Conservation (phyloP, 1,284 basidiomycete genomes). For the Thelephora terrestris region DNA sequence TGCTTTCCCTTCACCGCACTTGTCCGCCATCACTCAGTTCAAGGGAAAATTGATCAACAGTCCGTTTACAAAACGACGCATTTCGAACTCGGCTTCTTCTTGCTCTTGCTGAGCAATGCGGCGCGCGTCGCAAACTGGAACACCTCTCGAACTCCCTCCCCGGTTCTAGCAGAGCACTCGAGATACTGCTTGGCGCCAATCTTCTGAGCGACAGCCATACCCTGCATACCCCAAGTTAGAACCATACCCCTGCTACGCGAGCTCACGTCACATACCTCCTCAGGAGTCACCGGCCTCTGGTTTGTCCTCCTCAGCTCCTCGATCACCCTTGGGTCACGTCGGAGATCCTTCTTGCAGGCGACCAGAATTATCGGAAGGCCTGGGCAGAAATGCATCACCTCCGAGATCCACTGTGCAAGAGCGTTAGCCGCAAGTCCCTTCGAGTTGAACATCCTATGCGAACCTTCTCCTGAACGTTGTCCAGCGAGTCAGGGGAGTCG, state of each 20-base stretch:
- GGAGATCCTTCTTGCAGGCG: slow-evolving; percentile 69
- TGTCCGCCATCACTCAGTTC: too few relatives aligned
- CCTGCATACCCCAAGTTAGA: slow-evolving; percentile 25
- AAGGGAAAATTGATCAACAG: not conserved
- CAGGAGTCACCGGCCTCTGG: slow-evolving; percentile 49
- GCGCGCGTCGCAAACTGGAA: slow-evolving; percentile 68
- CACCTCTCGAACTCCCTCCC: slow-evolving; percentile 67
- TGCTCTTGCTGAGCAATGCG: slow-evolving; percentile 39
- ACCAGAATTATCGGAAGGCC: slow-evolving; percentile 68
- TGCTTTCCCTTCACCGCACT: slow-evolving; percentile 10
- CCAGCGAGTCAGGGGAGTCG: slow-evolving; percentile 67
- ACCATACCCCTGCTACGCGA: not conserved
- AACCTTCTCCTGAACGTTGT: slow-evolving; percentile 77
- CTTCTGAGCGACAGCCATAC: slow-evolving; percentile 63
- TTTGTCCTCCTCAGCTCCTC: slow-evolving; percentile 54
- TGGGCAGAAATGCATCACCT: slow-evolving; percentile 72
- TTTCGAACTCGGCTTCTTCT: slow-evolving; percentile 27
- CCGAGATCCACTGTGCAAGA: slow-evolving; percentile 57
- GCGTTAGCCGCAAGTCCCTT: not conserved
- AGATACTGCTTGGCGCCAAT: slow-evolving; percentile 68
- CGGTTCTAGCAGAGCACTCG: slow-evolving; percentile 66
- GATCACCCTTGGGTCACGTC: slow-evolving; percentile 41
- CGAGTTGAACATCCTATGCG: slow-evolving; percentile 12
- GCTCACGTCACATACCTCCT: slow-evolving; percentile 31
- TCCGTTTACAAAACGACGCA: slow-evolving; percentile 43